Evolutionary conservation across 805 yeast species (phyloP), one percentile per base, ranked within the genome.

Genomic region (Huiozyma sinensis): DNA sequence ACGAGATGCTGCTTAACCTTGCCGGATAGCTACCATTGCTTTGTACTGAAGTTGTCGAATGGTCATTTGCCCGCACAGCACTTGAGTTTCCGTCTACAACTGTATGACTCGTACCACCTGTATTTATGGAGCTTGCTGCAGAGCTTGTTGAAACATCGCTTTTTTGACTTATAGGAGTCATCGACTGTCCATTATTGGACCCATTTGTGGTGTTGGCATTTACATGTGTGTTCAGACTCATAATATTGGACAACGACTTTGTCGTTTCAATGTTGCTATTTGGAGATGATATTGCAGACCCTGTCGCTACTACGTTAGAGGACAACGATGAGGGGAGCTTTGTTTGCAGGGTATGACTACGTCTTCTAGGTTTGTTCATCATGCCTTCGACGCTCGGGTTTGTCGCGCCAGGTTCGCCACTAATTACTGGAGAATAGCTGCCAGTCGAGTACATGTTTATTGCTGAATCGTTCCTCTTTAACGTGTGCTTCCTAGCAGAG

Each of bases 341-440:
- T 35, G 47, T 42, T 47, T 57, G 61, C 33, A 55, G 33, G 8
- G 62, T 54, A 42, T 51, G 54, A 36, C 62, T 56, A 36, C 60
- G 51, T 3, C 54, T 50, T 41, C 61, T 46, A 7, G 54, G 45
- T 30, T 49, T 35, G 38, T 47, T 50, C n/a, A 48, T 51, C 5
- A 44, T 6, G n/a, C 36, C 36, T 28, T 41, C 45, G 24, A 44
- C 31, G 34, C 28, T 17, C 9, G 32, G 27, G 24, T 33, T 34
- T 24, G 24, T 34, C 24, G 28, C 38, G 33, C 33, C 37, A 13
- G 28, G n/a, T 30, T 44, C 43, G 3, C 39, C 13, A 8, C 33
- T 8, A 12, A 40, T 35, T 4, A 39, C 31, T 30, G 36, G 33
- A 31, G 33, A 31, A 9, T 8, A 31, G n/a, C 9, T 31, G n/a